phyloP scores from a whole-genome alignment of 208 protist species.

The Trypanosoma grayi region DNA sequence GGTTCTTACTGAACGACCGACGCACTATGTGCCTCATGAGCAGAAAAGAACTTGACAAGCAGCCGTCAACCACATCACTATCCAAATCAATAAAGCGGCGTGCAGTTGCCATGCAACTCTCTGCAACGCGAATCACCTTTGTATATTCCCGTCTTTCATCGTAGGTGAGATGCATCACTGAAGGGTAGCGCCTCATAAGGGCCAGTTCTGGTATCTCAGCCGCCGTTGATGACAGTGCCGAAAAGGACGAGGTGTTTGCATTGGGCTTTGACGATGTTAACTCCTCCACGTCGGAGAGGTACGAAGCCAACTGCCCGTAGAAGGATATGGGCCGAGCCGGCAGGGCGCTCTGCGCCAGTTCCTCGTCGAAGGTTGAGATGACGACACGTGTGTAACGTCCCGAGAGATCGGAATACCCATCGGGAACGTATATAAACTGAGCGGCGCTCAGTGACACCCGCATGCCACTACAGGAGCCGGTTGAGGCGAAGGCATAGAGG shows the following conservation, averaged over 20 bases:
- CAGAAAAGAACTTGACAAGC: constrained; percentile 73
- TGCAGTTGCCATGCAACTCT: constrained; percentile 88
- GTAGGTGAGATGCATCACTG: constrained; percentile 33
- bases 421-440: constrained; percentile 82
- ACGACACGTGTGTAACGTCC: constrained; percentile 57
- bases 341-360: constrained; percentile 43
- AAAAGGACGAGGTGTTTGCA: constrained; percentile 5
- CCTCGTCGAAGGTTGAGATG: constrained; percentile 40
- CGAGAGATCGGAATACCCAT: constrained; percentile 80
- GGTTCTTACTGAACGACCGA: constrained; percentile 63
- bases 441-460: constrained; percentile 54
- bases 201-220: constrained; percentile 21
- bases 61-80: constrained; percentile 57
- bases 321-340: constrained; percentile 58
- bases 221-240: constrained; percentile 10
- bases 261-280: constrained; percentile 2
- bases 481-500: constrained; percentile 83
- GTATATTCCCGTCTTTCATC: constrained; percentile 38
- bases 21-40: constrained; percentile 82
- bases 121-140: constrained; percentile 75
- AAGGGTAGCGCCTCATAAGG: constrained; percentile 53
- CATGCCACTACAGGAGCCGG: constrained; percentile 77
- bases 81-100: constrained; percentile 86
- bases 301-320: constrained; percentile 79
- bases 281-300: constrained; percentile 75